Base-by-base conservation (phyloP, 306 rosid genomes). In the Oemleria cerasiformis region DNA sequence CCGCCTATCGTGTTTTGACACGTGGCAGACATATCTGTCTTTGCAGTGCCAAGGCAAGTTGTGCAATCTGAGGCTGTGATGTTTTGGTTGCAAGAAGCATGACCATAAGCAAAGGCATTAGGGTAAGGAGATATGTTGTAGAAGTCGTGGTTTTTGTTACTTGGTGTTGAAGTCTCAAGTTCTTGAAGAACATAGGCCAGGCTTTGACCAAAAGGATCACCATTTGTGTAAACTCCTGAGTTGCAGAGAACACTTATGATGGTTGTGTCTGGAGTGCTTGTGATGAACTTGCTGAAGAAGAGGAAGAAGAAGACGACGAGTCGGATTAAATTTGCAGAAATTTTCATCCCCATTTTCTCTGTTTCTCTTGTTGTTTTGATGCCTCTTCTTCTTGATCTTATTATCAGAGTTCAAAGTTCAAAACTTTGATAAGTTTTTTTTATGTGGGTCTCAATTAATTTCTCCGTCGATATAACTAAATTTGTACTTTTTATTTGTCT, bases 31-130 rank as follows among this genome's bases (percentile, higher is more conserved):
- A 87, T 71, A 49, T 79, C 71, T 12, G 63, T 79, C 76, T 81
- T 87, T 14, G 92, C 91, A 42, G 75, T 83, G 15, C 66, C 85
- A 51, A 92, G 84, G 63, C 97, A 87, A 4, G 85, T 60, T n/a
- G 73, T 50, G 83, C 92, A 92, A 39, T 78, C 96, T 39, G 87
- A 81, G 81, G 70, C 16, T 41, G 92, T 82, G 3, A 85, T 72
- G 51, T 86, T 86, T 44, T 45, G 66, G 85, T 81, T 84, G n/a
- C 96, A 89, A 60, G 87, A 23, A 75, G 84, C 90, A 77, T 87
- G 97, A 10, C 86, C 93, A 66, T 87, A 84, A 16, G 92, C 96
- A 79, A 87, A 88, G 51, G 89, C 81, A 84, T 83, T 87, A 23
- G 96, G 94, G 67, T 78, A 87, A 17, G 96, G 96, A 19, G 92